Conservation (phyloP, 306 rosid species). For the Dryas alaskensis region DNA sequence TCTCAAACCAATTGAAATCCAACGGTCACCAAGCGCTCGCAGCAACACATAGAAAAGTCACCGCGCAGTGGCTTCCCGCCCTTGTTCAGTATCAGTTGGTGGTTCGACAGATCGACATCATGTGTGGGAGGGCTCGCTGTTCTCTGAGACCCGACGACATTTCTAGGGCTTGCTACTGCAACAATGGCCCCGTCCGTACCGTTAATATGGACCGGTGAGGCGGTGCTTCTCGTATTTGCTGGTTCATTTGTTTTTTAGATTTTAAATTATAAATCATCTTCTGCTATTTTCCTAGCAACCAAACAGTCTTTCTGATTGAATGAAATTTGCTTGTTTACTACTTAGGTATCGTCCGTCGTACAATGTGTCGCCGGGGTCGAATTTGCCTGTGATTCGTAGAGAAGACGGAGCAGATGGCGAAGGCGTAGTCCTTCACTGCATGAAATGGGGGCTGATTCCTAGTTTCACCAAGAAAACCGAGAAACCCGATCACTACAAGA, state of each 20-base stretch:
- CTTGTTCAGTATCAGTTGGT: slow-evolving; percentile 11
- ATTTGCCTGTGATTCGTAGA: slow-evolving; percentile 67
- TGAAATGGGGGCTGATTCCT: slow-evolving; percentile 93
- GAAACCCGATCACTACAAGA: slow-evolving; percentile 74
- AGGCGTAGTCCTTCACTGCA: slow-evolving; percentile 58
- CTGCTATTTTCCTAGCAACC: neutral
- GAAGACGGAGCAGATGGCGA: slow-evolving; percentile 57
- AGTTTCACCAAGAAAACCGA: slow-evolving; percentile 85
- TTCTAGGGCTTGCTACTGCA: slow-evolving; percentile 65
- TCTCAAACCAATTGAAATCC: neutral
- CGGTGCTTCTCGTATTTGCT: neutral
- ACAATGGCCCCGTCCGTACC: slow-evolving; percentile 36
- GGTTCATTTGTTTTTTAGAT: neutral
- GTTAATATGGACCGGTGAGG: slow-evolving; percentile 57
- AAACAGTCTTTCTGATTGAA: neutral
- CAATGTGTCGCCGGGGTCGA: slow-evolving; percentile 73
- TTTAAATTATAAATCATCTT: neutral
- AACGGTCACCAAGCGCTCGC: neutral
- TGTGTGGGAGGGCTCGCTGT: slow-evolving; percentile 88
- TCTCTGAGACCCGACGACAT: slow-evolving; percentile 60
- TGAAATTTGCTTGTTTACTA: neutral
- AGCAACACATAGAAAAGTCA: neutral
- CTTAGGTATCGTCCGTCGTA: slow-evolving; percentile 65
- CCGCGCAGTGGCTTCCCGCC: slow-evolving; percentile 35
- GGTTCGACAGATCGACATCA: slow-evolving; percentile 9